Evolutionary conservation across 1,284 basidiomycete species (phyloP).

Genomic region (Ustilago bromivora): DNA sequence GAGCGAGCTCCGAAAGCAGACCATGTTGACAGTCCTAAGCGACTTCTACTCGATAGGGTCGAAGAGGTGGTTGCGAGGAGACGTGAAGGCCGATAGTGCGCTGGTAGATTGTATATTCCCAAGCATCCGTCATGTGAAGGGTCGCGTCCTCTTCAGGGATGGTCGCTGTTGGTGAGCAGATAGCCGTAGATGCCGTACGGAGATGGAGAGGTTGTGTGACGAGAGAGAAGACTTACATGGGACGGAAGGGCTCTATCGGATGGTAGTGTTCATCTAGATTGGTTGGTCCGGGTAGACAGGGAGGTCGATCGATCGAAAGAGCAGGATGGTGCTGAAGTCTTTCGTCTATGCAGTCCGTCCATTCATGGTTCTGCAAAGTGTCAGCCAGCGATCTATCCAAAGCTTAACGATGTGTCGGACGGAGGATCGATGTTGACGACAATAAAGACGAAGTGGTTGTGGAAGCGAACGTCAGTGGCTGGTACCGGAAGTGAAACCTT

Average conservation of each 20-base stretch:
- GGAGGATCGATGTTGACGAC: constrained; percentile 6
- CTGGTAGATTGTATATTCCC: not conserved
- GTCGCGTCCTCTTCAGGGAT: not conserved
- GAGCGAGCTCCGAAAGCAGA: constrained; percentile 36
- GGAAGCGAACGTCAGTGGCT: constrained; percentile 9
- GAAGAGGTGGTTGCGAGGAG: not conserved
- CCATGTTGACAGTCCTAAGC: constrained; percentile 13
- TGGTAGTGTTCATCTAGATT: not conserved
- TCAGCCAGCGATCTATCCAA: not conserved
- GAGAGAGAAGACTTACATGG: not conserved
- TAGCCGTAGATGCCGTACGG: not conserved
- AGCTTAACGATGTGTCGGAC: not conserved
- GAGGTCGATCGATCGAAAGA: not conserved
- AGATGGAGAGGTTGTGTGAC: not conserved
- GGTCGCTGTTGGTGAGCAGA: not conserved
- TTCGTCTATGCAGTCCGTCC: not conserved
- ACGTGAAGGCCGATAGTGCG: not conserved
- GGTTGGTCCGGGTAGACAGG: not conserved
- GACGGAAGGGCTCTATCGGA: not conserved
- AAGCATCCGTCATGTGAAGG: not conserved
- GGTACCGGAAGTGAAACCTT: constrained; percentile 4
- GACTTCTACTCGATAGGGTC: not conserved
- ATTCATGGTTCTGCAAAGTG: not conserved
- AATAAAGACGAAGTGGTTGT: not conserved
- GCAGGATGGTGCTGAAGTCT: constrained; percentile 3